Evolutionary conservation across 305 asterid genomes (phyloP).

Genomic region (Striga hermonthica): DNA sequence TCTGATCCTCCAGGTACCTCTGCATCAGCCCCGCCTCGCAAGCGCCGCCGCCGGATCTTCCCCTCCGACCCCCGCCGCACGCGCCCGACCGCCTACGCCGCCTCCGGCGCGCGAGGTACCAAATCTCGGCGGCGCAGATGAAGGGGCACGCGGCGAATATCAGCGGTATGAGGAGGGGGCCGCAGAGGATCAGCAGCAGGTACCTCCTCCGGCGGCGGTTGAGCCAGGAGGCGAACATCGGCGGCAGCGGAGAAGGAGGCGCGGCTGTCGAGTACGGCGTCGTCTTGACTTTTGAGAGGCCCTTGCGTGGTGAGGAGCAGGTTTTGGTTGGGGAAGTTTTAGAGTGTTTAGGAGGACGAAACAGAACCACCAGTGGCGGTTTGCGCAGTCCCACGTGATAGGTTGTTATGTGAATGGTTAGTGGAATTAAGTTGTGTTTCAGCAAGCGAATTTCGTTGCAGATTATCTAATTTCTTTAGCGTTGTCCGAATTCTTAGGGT

Average conservation of each 20-base stretch:
- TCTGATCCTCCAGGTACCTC: conserved; percentile 54
- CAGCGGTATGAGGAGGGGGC: conserved; percentile 48
- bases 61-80: conserved; percentile 18
- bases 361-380: neutral
- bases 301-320: conserved; percentile 26
- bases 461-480: no score
- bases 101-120: conserved; percentile 31
- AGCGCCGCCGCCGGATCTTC: conserved; percentile 24
- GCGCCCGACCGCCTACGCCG: conserved; percentile 26
- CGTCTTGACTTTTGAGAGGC: conserved; percentile 33
- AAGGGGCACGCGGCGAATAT: conserved; percentile 39
- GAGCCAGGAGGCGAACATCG: conserved; percentile 40
- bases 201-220: conserved; percentile 39
- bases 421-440: neutral
- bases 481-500: no score
- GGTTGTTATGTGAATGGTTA: neutral
- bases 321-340: conserved; percentile 23
- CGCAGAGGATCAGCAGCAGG: conserved; percentile 38
- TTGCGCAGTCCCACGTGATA: neutral
- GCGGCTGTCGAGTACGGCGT: conserved; percentile 32
- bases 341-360: neutral
- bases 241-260: conserved; percentile 36
- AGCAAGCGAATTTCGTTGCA: no score
- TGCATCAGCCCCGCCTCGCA: conserved; percentile 44
- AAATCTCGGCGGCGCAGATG: conserved; percentile 39